Evolutionary conservation across 768 basidiomycete species (phyloP).

Genomic region (Artomyces pyxidatus): DNA sequence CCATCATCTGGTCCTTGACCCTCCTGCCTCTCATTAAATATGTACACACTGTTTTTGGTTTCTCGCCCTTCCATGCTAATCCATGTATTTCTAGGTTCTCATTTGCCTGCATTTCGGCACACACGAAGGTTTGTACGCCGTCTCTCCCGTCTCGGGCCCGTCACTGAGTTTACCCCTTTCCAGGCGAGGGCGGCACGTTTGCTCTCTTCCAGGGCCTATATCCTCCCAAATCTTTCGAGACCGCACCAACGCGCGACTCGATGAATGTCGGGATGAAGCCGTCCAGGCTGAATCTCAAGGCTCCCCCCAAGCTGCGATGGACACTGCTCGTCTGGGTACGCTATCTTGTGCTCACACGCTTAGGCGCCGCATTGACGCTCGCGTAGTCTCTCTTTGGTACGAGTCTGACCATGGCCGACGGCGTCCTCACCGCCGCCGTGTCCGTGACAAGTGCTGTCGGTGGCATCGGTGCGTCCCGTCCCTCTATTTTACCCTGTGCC

Average conservation of each 20-base stretch:
- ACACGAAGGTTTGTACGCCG: conserved; percentile 44
- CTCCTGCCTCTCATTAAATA: conserved; percentile 62
- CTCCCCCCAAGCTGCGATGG: conserved; percentile 30
- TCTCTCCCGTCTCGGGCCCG: no score
- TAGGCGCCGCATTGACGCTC: not conserved
- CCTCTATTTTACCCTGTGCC: no score
- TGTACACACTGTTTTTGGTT: conserved; percentile 33
- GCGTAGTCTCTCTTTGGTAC: conserved; percentile 54
- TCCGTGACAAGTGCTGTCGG: conserved; percentile 60
- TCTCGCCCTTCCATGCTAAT: not conserved
- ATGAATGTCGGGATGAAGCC: conserved; percentile 9
- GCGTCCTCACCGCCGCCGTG: conserved; percentile 61
- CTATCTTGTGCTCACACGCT: not conserved
- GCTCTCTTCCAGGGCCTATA: conserved; percentile 56
- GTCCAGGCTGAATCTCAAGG: conserved; percentile 1
- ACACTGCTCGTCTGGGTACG: conserved; percentile 50
- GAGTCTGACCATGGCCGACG: conserved; percentile 59
- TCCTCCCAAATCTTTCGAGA: conserved; percentile 29
- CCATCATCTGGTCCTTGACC: conserved; percentile 58
- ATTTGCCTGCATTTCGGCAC: conserved; percentile 45
- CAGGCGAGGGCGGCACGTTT: conserved; percentile 64
- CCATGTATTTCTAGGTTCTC: no score
- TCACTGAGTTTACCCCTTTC: no score
- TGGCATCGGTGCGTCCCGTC: conserved; percentile 37
- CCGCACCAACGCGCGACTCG: conserved; percentile 15